These are phyloP conservation scores for Cytospora piceicola DNA, from an alignment of 2,329 filamentous ascomycete species.

Conservation along the genomic window DNA sequence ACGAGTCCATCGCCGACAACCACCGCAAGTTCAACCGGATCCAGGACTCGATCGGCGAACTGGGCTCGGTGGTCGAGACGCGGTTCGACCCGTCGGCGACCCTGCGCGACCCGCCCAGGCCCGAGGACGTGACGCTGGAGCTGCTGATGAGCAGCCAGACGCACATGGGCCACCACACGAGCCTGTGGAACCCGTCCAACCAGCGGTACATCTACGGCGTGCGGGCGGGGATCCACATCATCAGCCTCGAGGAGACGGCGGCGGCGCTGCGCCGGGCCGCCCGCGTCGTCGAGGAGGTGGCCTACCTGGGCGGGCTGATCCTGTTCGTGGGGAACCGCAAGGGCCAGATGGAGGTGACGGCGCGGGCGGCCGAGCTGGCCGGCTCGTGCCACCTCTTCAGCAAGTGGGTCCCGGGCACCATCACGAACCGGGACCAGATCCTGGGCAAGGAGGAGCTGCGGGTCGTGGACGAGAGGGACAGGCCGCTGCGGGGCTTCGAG, in stretches of 20 bases:
- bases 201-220: slow-evolving; percentile 93
- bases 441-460: slow-evolving; percentile 70
- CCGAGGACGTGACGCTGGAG: slow-evolving; percentile 85
- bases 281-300: slow-evolving; percentile 87
- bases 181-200: slow-evolving; percentile 93
- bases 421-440: slow-evolving; percentile 93
- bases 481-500: slow-evolving; percentile 63
- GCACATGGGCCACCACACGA: slow-evolving; percentile 88
- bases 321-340: slow-evolving; percentile 87
- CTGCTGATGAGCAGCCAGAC: slow-evolving; percentile 84
- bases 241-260: slow-evolving; percentile 86
- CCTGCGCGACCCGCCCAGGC: slow-evolving; percentile 71
- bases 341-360: slow-evolving; percentile 80
- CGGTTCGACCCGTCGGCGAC: slow-evolving; percentile 70
- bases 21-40: slow-evolving; percentile 46
- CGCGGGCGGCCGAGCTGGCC: slow-evolving; percentile 77
- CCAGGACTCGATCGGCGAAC: slow-evolving; percentile 48
- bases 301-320: slow-evolving; percentile 79
- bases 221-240: slow-evolving; percentile 87
- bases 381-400: slow-evolving; percentile 87
- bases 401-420: slow-evolving; percentile 87
- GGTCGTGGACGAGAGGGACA: slow-evolving; percentile 78
- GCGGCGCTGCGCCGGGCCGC: slow-evolving; percentile 89
- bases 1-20: slow-evolving; percentile 38
- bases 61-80: slow-evolving; percentile 54